Evolutionary conservation across 768 basidiomycete species (phyloP).

Genomic region (Pisolithus marmoratus): DNA sequence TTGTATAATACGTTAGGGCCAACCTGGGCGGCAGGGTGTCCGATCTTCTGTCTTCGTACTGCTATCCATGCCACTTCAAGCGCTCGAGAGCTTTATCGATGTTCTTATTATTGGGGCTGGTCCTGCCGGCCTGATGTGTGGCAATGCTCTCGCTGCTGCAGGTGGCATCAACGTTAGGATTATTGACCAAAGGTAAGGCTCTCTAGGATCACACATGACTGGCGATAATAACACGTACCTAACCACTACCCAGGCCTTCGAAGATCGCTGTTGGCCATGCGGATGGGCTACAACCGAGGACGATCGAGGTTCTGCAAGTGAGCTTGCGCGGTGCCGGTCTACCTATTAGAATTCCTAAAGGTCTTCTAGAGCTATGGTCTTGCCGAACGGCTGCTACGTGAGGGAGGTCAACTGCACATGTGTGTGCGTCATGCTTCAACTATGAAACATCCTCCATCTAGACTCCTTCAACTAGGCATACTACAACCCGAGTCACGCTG

Average conservation of each 20-base stretch:
- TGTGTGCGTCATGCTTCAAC: constrained; percentile 38
- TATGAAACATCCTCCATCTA: background rate
- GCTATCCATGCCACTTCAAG: background rate
- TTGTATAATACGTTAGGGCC: too few species aligned
- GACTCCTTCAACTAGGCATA: constrained; percentile 46
- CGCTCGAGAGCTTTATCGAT: constrained; percentile 31
- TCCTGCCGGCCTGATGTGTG: constrained; percentile 62
- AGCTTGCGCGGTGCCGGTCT: background rate
- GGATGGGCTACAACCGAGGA: constrained; percentile 51
- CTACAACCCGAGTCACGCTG: constrained; percentile 58
- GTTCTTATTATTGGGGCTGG: constrained; percentile 47
- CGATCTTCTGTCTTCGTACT: too few species aligned
- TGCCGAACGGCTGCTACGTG: constrained; percentile 47
- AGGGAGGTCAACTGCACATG: constrained; percentile 66
- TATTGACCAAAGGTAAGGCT: constrained; percentile 38
- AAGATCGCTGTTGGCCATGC: constrained; percentile 45
- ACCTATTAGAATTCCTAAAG: background rate
- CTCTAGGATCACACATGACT: background rate
- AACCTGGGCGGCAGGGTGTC: too few species aligned
- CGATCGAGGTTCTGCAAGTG: constrained; percentile 50
- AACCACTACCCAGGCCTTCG: constrained; percentile 25
- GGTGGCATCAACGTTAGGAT: constrained; percentile 41
- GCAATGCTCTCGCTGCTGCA: constrained; percentile 44
- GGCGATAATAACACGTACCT: background rate
- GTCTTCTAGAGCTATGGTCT: constrained; percentile 60